Conservation (phyloP, 129 eudicot species). For the Heracleum sosnowskyi region DNA sequence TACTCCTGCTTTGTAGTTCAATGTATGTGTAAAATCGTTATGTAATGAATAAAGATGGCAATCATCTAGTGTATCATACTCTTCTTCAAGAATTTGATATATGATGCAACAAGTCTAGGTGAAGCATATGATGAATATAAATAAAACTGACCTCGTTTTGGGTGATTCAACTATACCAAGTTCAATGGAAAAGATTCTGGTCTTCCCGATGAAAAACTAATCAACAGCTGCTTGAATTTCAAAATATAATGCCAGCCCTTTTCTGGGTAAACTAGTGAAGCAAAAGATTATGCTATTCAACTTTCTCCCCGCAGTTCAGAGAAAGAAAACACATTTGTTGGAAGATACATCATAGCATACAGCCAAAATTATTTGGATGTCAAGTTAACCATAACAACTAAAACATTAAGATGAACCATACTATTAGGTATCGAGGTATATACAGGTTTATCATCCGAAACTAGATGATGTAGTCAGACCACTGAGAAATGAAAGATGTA, state of each 20-base stretch:
- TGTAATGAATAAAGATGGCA: background rate
- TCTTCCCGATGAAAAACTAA: background rate
- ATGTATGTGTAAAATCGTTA: background rate
- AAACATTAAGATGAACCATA: background rate
- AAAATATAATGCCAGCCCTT: background rate
- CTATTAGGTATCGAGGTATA: background rate
- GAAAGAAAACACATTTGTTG: background rate
- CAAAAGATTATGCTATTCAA: too few relatives aligned
- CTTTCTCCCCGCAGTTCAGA: background rate
- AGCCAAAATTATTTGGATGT: background rate
- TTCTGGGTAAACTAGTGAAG: background rate
- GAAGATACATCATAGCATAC: background rate
- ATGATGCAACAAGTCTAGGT: background rate
- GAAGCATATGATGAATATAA: background rate
- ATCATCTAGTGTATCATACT: background rate
- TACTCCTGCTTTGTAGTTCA: background rate
- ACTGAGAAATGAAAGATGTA: conserved; percentile 55
- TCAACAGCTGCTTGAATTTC: background rate
- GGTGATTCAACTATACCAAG: background rate
- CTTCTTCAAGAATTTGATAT: background rate
- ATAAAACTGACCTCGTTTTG: background rate
- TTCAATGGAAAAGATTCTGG: background rate
- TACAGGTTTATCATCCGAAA: background rate
- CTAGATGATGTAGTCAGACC: conserved; percentile 79
- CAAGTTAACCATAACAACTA: background rate